phyloP scores from a whole-genome alignment of 768 basidiomycete species.

The Mrakia blollopis region DNA sequence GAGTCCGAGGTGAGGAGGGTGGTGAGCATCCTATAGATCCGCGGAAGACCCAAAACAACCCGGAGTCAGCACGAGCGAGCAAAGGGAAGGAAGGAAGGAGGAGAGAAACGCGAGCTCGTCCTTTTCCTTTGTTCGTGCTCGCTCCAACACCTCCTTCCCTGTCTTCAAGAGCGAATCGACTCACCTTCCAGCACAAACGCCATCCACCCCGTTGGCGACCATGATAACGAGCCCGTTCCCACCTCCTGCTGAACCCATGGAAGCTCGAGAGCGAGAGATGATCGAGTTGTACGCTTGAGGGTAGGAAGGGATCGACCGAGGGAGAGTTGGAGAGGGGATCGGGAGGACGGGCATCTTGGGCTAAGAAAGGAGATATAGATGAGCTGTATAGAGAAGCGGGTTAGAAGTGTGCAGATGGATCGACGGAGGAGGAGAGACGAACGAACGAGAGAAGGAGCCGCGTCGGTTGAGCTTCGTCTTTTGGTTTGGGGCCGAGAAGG shows the following conservation, averaged over 20 bases:
- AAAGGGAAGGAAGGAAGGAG: background rate
- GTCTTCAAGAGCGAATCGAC: background rate
- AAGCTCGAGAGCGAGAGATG: constrained; percentile 19
- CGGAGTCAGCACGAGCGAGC: background rate
- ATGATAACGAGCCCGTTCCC: constrained; percentile 32
- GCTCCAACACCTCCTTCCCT: background rate
- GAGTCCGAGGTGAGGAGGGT: constrained; percentile 89
- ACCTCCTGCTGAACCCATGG: constrained; percentile 24
- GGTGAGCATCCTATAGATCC: constrained; percentile 81
- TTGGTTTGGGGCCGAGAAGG: no score
- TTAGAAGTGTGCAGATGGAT: no score
- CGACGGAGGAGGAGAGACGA: no score
- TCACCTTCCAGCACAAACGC: constrained; percentile 30
- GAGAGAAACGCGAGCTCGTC: background rate
- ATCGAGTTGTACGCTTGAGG: constrained; percentile 31
- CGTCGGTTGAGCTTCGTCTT: no score
- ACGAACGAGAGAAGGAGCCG: no score
- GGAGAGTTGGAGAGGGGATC: constrained; percentile 19
- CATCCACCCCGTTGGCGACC: constrained; percentile 32
- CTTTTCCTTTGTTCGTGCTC: background rate
- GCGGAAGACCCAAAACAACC: constrained; percentile 56
- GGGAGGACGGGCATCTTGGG: constrained; percentile 30
- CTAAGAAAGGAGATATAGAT: background rate
- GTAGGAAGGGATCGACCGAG: constrained; percentile 19
- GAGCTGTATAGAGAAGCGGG: background rate